phyloP scores from a whole-genome alignment of 441 rosid species.

The Corymbia citriodora region DNA sequence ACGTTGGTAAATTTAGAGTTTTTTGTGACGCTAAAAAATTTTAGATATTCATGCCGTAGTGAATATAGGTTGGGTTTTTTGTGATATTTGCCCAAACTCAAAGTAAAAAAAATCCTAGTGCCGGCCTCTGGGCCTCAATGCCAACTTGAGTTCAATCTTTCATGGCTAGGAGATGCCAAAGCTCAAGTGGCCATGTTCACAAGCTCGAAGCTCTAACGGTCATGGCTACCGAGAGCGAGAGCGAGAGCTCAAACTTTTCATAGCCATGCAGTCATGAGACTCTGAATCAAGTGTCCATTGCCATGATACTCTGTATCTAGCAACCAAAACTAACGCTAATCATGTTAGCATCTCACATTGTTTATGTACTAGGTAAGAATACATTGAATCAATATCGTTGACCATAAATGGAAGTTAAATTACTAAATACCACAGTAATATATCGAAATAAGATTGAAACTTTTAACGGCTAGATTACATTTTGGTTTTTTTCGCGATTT shows the following conservation, averaged over 20 bases:
- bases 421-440: no score
- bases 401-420: no score
- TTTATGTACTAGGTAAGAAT: neutral
- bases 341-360: neutral
- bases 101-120: neutral
- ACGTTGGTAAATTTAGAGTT: fast-evolving
- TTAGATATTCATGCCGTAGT: neutral
- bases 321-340: neutral
- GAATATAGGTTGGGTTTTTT: neutral
- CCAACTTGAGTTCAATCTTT: neutral
- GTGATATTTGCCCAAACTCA: no score
- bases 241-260: neutral
- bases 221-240: neutral
- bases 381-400: neutral
- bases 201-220: neutral
- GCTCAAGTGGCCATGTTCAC: neutral
- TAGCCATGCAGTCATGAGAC: neutral
- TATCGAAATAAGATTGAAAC: neutral
- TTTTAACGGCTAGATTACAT: fast-evolving
- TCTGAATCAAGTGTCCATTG: neutral
- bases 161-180: neutral
- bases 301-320: fast-evolving
- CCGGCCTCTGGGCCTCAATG: fast-evolving
- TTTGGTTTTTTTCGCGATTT: fast-evolving
- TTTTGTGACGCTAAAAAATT: no score